Evolutionary conservation across 306 rosid genomes (phyloP).

Genomic region (Rosa lucieae): DNA sequence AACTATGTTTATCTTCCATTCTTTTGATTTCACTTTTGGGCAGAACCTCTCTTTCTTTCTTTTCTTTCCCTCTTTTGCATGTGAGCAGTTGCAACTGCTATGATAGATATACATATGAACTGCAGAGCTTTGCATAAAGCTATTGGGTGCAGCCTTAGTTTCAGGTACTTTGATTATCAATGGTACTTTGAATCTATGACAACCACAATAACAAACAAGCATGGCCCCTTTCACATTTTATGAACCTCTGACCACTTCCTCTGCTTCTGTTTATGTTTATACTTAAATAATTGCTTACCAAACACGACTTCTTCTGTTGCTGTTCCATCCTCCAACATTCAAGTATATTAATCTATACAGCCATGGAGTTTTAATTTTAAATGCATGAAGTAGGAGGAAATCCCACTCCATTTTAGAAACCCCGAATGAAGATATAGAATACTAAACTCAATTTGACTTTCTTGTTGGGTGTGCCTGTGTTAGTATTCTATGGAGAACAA

Average conservation of each 20-base stretch:
- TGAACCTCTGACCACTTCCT: slow-evolving; percentile 19
- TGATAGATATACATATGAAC: slow-evolving; percentile 9
- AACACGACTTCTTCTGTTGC: slow-evolving; percentile 28
- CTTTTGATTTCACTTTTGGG: slow-evolving; percentile 26
- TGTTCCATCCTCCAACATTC: slow-evolving; percentile 10
- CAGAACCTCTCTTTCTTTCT: slow-evolving; percentile 19
- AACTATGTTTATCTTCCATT: slow-evolving; percentile 11
- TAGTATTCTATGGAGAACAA: neutral
- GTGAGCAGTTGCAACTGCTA: slow-evolving; percentile 51
- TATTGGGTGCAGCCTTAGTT: slow-evolving; percentile 34
- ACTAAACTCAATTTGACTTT: slow-evolving; percentile 10
- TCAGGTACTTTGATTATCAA: slow-evolving; percentile 24
- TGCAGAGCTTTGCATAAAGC: slow-evolving; percentile 38
- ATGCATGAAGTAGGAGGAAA: slow-evolving; percentile 4
- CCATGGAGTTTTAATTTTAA: neutral
- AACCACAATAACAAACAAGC: slow-evolving; percentile 20
- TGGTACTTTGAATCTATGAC: slow-evolving; percentile 9
- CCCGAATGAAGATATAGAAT: neutral
- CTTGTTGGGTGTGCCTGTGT: slow-evolving; percentile 14
- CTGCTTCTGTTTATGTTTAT: neutral
- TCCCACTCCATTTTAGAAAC: neutral
- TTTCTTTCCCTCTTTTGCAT: slow-evolving; percentile 29
- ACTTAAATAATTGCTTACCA: slow-evolving; percentile 3
- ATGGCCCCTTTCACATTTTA: slow-evolving; percentile 21
- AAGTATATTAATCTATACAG: slow-evolving; percentile 26